Conservation (phyloP, 164 flowering plant species). For the Santalum album region DNA sequence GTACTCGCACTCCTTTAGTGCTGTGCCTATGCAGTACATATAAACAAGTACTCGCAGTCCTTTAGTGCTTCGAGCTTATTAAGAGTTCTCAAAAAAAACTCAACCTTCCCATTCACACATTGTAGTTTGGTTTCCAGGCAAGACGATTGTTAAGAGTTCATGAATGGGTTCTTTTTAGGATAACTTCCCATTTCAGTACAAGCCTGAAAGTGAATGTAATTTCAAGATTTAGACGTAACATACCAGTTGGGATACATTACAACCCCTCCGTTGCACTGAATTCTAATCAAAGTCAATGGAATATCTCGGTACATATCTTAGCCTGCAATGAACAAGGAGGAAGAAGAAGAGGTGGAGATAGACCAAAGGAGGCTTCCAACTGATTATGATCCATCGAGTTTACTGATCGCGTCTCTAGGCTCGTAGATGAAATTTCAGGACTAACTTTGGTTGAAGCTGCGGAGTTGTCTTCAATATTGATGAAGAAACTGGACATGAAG, state of each 20-base stretch:
- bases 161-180: too few species aligned
- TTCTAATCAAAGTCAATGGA: constrained; percentile 8
- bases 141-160: too few species aligned
- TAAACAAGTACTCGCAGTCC: too few species aligned
- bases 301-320: constrained; percentile 24
- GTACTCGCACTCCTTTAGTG: too few species aligned
- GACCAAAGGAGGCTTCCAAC: constrained; percentile 85
- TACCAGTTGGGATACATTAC: constrained; percentile 21
- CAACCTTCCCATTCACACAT: too few species aligned
- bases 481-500: constrained; percentile 65
- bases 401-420: constrained; percentile 70
- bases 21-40: too few species aligned
- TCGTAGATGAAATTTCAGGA: constrained; percentile 71
- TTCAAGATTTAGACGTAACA: constrained; percentile 29
- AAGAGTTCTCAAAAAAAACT: too few species aligned
- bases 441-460: constrained; percentile 56
- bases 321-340: constrained; percentile 38
- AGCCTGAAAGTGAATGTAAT: constrained; percentile 47
- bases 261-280: constrained; percentile 8
- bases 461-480: constrained; percentile 51
- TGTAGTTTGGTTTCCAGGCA: too few species aligned
- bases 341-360: constrained; percentile 52
- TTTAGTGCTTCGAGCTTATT: too few species aligned
- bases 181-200: too few species aligned
- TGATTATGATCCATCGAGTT: too few species aligned